Evolutionary conservation across 2,329 filamentous ascomycete genomes (phyloP).

Genomic region (Sphaerulina musiva): DNA sequence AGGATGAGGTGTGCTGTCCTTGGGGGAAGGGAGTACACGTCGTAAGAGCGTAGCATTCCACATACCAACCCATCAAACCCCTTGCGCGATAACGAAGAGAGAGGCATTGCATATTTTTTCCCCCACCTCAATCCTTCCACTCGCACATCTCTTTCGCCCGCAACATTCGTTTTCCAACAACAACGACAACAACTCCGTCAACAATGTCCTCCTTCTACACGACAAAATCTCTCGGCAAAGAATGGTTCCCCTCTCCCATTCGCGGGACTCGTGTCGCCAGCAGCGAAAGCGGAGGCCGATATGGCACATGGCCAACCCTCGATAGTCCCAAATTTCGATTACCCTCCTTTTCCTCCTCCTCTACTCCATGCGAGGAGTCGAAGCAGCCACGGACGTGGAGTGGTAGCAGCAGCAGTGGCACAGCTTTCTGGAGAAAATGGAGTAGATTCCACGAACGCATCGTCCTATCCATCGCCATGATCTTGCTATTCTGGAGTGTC

Average conservation of each 20-base stretch:
- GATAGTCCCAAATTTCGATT: background rate
- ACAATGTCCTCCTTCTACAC: conserved; percentile 13
- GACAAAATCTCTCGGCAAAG: conserved; percentile 13
- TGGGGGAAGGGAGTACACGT: too few species aligned
- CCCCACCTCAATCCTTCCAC: background rate
- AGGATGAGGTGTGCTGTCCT: too few species aligned
- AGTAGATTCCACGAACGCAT: conserved; percentile 6
- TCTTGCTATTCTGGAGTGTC: conserved; percentile 1
- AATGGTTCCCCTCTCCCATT: conserved; percentile 10
- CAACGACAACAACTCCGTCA: background rate
- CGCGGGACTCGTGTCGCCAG: background rate
- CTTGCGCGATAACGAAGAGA: background rate
- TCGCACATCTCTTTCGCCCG: too few species aligned
- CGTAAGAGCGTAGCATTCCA: background rate
- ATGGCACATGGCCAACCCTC: conserved; percentile 4
- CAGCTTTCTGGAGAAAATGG: conserved; percentile 1
- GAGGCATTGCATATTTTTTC: background rate
- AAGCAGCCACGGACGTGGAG: background rate
- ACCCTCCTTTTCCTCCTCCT: background rate
- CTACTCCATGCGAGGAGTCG: background rate
- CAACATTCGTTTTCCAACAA: too few species aligned
- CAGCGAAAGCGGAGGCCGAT: background rate
- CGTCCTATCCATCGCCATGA: background rate
- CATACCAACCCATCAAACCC: background rate
- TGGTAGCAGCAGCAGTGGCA: background rate